Evolutionary conservation across 768 basidiomycete genomes (phyloP), one percentile per base, ranked within the genome.

Genomic region (Suillus sp.): DNA sequence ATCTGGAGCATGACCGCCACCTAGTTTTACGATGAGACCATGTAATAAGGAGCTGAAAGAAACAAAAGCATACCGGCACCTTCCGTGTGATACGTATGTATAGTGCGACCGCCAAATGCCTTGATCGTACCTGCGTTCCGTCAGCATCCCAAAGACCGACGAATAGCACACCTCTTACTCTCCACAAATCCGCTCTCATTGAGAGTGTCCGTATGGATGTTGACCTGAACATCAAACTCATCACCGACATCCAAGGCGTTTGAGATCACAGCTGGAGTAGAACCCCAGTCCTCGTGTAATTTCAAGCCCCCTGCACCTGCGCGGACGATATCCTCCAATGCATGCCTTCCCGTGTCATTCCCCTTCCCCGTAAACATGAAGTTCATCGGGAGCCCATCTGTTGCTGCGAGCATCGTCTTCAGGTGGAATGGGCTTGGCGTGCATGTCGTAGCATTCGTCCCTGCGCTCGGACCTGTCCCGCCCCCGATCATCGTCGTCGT

Each of bases 181-280:
- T 99, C 94, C 7, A 98, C 94, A 72, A 96, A 99, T 1, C 96
- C 96, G 66, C 93, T 94, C 79, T 99, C 97, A 73, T 99, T 99
- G 64, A 99, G 76, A 0, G 96, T 99, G 72, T 99, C 97, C 0
- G 95, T 96, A 72, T 99, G 97, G 43, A 99, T 97, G 74, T 96
- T 95, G 57, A 93, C 90, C 83, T 99, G 96, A 4, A 99, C 92
- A 74, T 99, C 97, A 73, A 92, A 95, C 64, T 92, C 83, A 68
- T 99, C 95, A 1, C 81, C 95, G 22, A 99, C 84, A 60, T 88
- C 85, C 67, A 99, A 79, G 59, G 88, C 89, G 50, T 84, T 89
- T 62, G 79, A 77, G 67, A 99, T 98, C 1, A 85, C 84, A 20
- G 86, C 86, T 1, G 97, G 97, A 1, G 95, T 96, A 22, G 86